These are phyloP conservation scores for Tolypocladium sp. DNA, from an alignment of 2,329 filamentous ascomycete species.

Conservation along the genomic window DNA sequence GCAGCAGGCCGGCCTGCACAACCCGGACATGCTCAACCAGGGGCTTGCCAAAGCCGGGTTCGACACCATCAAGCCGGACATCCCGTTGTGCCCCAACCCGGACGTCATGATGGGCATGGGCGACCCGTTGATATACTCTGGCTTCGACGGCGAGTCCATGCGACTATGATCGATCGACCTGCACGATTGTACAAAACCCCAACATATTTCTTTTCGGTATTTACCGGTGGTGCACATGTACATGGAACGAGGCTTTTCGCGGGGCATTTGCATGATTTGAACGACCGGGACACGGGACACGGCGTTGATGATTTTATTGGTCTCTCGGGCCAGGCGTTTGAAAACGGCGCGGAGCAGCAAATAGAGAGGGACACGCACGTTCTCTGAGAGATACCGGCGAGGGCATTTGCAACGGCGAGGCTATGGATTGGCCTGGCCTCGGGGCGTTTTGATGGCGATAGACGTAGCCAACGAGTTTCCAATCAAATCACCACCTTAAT, in stretches of 20 bases:
- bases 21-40: conserved; percentile 38
- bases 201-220: no score
- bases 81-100: conserved; percentile 40
- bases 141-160: conserved; percentile 37
- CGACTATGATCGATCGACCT: conserved; percentile 24
- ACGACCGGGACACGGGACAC: background rate
- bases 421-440: background rate
- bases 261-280: background rate
- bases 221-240: background rate
- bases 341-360: background rate
- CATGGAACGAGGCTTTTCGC: background rate
- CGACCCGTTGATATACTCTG: conserved; percentile 50
- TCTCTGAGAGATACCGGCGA: background rate
- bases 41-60: conserved; percentile 43
- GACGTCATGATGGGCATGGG: conserved; percentile 49
- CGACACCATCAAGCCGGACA: conserved; percentile 45
- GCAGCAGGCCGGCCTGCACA: conserved; percentile 30
- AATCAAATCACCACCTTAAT: background rate
- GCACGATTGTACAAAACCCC: background rate
- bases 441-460: background rate
- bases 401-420: background rate
- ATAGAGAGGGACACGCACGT: background rate
- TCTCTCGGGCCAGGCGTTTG: background rate
- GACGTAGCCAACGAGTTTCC: background rate
- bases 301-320: background rate